These are phyloP conservation scores for Trichosporon faecale DNA, from an alignment of 1,284 basidiomycete species.

Conservation along the genomic window DNA sequence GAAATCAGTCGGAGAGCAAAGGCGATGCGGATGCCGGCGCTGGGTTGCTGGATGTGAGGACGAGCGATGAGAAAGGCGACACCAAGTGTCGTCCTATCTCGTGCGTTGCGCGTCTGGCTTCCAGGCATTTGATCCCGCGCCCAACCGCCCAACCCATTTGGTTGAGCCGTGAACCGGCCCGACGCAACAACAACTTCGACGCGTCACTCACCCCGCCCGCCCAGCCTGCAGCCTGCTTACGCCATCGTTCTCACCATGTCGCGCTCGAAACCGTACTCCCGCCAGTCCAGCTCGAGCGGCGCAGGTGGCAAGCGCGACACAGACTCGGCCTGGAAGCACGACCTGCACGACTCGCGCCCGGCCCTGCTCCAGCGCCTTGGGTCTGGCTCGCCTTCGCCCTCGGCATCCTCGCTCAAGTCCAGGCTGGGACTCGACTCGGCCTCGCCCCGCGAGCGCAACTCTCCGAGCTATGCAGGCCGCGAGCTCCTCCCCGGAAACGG, in stretches of 20 bases:
- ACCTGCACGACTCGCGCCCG: constrained; percentile 32
- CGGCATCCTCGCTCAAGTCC: constrained; percentile 11
- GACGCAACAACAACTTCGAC: neutral
- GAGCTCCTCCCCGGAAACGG: constrained; percentile 30
- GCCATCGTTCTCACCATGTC: constrained; percentile 13
- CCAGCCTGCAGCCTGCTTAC: too few species aligned
- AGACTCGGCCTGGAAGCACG: constrained; percentile 44
- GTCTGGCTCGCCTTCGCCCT: constrained; percentile 10
- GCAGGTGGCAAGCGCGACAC: constrained; percentile 28
- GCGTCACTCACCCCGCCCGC: neutral
- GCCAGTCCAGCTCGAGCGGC: constrained; percentile 2
- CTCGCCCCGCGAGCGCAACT: constrained; percentile 23
- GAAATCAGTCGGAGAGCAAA: neutral
- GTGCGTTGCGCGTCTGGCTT: neutral
- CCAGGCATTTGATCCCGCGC: neutral
- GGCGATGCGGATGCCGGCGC: neutral
- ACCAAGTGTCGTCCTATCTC: neutral
- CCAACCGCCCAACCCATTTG: neutral
- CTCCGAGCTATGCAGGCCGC: constrained; percentile 25
- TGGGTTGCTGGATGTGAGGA: neutral
- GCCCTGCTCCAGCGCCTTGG: constrained; percentile 29
- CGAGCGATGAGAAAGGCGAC: neutral
- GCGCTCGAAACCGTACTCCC: constrained; percentile 30
- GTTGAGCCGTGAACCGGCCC: neutral
- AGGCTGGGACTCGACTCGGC: constrained; percentile 22